phyloP scores from a whole-genome alignment of 176 grass and related monocot species.

The Calamus simplicifolius region DNA sequence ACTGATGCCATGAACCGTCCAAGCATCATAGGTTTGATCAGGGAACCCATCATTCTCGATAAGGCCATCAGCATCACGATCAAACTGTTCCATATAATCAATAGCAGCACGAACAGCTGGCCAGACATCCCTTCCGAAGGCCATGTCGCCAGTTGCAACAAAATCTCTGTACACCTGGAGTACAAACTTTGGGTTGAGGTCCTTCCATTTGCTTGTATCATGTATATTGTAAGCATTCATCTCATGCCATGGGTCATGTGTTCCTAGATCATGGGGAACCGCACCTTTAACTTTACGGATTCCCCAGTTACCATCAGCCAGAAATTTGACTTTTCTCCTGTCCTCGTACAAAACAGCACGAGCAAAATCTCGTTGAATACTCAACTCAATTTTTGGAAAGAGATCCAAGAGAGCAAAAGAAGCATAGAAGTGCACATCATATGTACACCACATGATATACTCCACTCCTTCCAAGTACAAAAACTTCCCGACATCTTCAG shows the following conservation, averaged over 20 bases:
- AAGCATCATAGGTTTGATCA: constrained; percentile 97
- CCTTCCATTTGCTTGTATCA: constrained; percentile 97
- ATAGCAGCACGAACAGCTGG: constrained; percentile 82
- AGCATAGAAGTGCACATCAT: constrained; percentile 96
- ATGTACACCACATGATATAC: constrained; percentile 97
- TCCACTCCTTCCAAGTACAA: constrained; percentile 94
- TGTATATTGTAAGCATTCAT: constrained; percentile 99
- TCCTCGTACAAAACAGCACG: constrained; percentile 79
- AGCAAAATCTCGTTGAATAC: constrained; percentile 94
- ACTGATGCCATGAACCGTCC: constrained; percentile 83
- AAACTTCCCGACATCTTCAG: constrained; percentile 86
- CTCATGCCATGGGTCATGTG: constrained; percentile 93
- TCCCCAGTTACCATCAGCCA: constrained; percentile 86
- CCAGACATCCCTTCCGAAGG: constrained; percentile 91
- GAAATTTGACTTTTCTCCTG: constrained; percentile 73
- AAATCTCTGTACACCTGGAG: constrained; percentile 95
- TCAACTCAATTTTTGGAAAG: constrained; percentile 91
- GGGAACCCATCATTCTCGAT: constrained; percentile 98
- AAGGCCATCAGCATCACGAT: constrained; percentile 68
- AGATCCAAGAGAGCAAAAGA: constrained; percentile 89
- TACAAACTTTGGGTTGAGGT: constrained; percentile 94
- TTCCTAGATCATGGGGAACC: constrained; percentile 90
- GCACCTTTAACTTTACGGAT: constrained; percentile 79
- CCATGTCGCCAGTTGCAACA: constrained; percentile 58
- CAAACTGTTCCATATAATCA: constrained; percentile 94